phyloP scores from a whole-genome alignment of 2,329 filamentous ascomycete genomes.

The Monosporascus sp. region DNA sequence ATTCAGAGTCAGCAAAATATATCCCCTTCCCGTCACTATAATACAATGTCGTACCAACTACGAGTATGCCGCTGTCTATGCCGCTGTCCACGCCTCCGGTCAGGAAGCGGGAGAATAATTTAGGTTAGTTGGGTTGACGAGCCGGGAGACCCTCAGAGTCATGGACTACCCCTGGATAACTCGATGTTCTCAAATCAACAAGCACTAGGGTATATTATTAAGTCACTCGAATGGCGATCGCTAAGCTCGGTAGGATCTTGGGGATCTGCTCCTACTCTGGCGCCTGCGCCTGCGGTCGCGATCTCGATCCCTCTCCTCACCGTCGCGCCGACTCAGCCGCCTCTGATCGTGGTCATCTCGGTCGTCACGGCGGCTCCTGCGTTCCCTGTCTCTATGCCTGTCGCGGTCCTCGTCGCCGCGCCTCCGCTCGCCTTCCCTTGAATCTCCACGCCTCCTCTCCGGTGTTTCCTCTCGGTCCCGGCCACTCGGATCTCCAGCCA shows the following conservation, averaged over 20 bases:
- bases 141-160: too few species aligned
- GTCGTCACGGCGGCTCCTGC: slow-evolving; percentile 14
- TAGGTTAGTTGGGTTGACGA: too few species aligned
- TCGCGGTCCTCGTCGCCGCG: slow-evolving; percentile 23
- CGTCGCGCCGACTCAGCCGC: slow-evolving; percentile 9
- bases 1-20: too few species aligned
- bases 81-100: too few species aligned
- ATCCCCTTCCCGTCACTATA: too few species aligned
- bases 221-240: neutral
- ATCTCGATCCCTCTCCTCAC: slow-evolving; percentile 20
- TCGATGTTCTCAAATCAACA: neutral
- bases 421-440: slow-evolving; percentile 25
- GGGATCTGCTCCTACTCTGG: slow-evolving; percentile 40
- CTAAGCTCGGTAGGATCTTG: slow-evolving; percentile 23
- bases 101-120: too few species aligned
- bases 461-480: slow-evolving; percentile 22
- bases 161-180: too few species aligned
- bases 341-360: slow-evolving; percentile 13
- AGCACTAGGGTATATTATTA: neutral
- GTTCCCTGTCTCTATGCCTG: slow-evolving; percentile 15
- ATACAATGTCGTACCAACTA: too few species aligned
- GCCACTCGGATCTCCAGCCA: slow-evolving; percentile 11
- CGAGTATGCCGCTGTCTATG: too few species aligned
- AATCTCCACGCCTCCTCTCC: slow-evolving; percentile 18
- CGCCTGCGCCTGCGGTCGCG: slow-evolving; percentile 20